Evolutionary conservation across 106 monocot genomes (phyloP), one percentile per base, ranked within the genome.

Genomic region (Xerophyta viscosa): DNA sequence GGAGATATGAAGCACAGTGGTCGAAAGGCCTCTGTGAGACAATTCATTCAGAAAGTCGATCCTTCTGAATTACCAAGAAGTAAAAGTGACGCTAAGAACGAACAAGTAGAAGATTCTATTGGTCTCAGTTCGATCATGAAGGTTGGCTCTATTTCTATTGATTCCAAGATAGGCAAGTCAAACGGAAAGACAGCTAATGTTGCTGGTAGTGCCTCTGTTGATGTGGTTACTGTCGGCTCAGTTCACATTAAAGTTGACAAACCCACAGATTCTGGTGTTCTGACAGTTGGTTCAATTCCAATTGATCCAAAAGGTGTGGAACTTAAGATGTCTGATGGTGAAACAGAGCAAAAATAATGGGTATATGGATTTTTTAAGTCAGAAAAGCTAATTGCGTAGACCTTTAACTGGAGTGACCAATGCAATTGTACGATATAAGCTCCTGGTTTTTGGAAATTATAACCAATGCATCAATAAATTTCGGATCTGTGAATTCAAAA

Each of bases 151-250:
- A 29, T 77, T 27, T 50, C 65, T 44, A 31, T 76, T 26, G 57
- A 54, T 21, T 27, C 54, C 23, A 50, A 36, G 36, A 23, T 37
- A 55, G 52, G 28, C 37, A 36, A 29, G 14, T 29, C 20, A 24
- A 25, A 46, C 24, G 12, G 24, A 3, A 21, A 41, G 0, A 7
- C 9, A 8, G 2, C 28, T 13, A 39, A 22, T 27, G 41, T n/a
- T 4, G 17, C 22, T 24, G 29, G 24, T 27, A 23, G 9, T 4
- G n/a, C 46, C 3, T 9, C 37, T 18, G 42, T 11, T 22, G 67
- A 69, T 59, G 61, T 74, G 25, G 72, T 87, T 11, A 81, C 77
- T 33, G 76, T 81, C 7, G 81, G 81, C 18, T 74, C 81, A 13
- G 52, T 77, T 61, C 74, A 50, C n/a, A 70, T 87, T 36, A 81